Percentiles rank a stretch among this genome's conserved stretches.
These are phyloP conservation scores for Populus davidiana DNA, from an alignment of 345 rosid species.

Conservation along the genomic window DNA sequence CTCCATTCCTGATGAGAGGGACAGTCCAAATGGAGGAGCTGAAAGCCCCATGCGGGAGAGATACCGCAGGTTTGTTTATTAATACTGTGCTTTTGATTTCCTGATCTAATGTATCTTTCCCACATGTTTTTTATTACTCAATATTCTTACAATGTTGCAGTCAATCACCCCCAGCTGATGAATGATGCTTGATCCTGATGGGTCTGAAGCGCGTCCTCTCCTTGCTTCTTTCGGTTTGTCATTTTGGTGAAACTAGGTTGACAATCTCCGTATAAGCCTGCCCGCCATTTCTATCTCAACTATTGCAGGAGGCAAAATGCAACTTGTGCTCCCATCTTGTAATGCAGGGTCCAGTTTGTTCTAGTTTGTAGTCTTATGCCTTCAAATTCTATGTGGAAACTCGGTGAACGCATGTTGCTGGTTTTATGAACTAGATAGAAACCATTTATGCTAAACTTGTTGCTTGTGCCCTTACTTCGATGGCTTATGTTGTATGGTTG, in stretches of 20 bases:
- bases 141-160: constrained; percentile 19
- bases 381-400: background rate
- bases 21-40: constrained; percentile 41
- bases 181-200: constrained; percentile 18
- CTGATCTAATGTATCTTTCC: background rate
- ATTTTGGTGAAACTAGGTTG: background rate
- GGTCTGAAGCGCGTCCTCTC: background rate
- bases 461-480: background rate
- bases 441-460: background rate
- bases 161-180: constrained; percentile 39
- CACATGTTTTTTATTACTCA: background rate
- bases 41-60: constrained; percentile 56
- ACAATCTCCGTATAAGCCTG: background rate
- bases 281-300: background rate
- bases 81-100: background rate
- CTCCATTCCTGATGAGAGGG: constrained; percentile 22
- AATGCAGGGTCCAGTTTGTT: constrained; percentile 5
- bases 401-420: background rate
- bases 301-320: background rate
- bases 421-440: background rate
- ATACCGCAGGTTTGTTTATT: constrained; percentile 34
- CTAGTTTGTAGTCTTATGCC: constrained; percentile 3
- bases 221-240: background rate
- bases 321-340: background rate
- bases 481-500: background rate